phyloP scores from a whole-genome alignment of 2,329 filamentous ascomycete species.

The Cladosporium velox region DNA sequence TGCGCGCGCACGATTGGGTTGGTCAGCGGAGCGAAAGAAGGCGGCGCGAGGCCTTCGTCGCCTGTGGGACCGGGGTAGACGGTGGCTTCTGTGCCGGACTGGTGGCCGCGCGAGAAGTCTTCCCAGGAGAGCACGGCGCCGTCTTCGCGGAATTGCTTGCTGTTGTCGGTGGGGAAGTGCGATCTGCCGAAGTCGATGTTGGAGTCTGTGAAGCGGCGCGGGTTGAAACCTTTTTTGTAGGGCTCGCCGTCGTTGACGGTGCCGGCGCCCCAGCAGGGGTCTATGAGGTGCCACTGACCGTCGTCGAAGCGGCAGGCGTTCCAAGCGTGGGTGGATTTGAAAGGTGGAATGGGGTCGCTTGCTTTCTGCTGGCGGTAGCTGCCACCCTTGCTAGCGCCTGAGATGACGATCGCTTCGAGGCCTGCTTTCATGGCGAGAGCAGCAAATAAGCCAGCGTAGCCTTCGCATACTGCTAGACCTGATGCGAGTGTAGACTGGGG shows the following conservation, averaged over 20 bases:
- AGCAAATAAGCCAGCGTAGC: slow-evolving; percentile 81
- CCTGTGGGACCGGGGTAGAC: slow-evolving; percentile 52
- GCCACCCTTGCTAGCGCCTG: slow-evolving; percentile 84
- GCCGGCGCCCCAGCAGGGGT: slow-evolving; percentile 91
- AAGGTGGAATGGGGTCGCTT: slow-evolving; percentile 65
- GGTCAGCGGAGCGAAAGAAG: slow-evolving; percentile 62
- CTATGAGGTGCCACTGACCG: slow-evolving; percentile 87
- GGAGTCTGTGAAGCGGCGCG: slow-evolving; percentile 59
- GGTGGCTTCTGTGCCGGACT: slow-evolving; percentile 45
- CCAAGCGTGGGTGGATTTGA: slow-evolving; percentile 76
- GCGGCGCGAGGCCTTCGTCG: slow-evolving; percentile 54
- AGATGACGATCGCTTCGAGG: slow-evolving; percentile 72
- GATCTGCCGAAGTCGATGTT: slow-evolving; percentile 80
- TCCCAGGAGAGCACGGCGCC: slow-evolving; percentile 72
- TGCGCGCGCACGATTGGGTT: slow-evolving; percentile 64
- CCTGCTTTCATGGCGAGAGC: slow-evolving; percentile 78
- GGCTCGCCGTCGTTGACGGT: slow-evolving; percentile 57
- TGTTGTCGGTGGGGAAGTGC: slow-evolving; percentile 73
- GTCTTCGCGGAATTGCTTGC: slow-evolving; percentile 74
- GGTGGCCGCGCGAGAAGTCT: slow-evolving; percentile 72
- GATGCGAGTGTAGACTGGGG: slow-evolving; percentile 72
- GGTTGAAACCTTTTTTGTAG: slow-evolving; percentile 70
- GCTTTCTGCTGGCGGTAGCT: slow-evolving; percentile 66
- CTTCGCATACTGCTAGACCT: slow-evolving; percentile 86
- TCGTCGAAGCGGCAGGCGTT: slow-evolving; percentile 84